phyloP scores from a whole-genome alignment of 179 eudicot genomes.

The Beta corolliflora region DNA sequence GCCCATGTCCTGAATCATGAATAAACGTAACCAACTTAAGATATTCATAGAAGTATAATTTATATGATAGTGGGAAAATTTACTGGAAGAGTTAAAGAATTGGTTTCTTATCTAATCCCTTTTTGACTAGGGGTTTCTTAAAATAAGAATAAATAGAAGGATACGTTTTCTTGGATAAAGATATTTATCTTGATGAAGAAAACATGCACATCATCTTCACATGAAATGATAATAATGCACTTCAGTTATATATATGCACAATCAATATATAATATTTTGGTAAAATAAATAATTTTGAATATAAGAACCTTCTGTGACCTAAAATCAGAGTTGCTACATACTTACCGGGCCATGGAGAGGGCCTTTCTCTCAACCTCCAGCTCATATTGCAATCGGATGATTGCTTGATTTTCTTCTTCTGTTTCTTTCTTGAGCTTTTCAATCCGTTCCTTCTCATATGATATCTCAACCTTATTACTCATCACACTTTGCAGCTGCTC shows the following conservation, averaged over 20 bases:
- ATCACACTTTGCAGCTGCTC: constrained; percentile 79
- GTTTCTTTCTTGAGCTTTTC: constrained; percentile 76
- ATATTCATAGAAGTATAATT: not conserved
- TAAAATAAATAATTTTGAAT: too few relatives aligned
- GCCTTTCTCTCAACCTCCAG: constrained; percentile 97
- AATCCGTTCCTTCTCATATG: constrained; percentile 82
- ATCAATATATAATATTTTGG: too few relatives aligned
- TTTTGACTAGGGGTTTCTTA: too few relatives aligned
- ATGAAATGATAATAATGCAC: too few relatives aligned
- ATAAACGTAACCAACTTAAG: constrained; percentile 12
- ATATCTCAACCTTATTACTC: constrained; percentile 75
- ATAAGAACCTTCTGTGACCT: too few relatives aligned
- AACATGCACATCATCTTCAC: too few relatives aligned
- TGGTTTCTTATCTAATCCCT: not conserved
- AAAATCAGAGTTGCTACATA: constrained; percentile 1
- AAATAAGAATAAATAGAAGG: too few relatives aligned
- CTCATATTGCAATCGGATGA: constrained; percentile 75
- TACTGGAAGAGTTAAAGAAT: not conserved
- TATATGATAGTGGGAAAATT: not conserved
- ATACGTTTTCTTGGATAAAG: too few relatives aligned
- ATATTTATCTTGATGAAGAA: too few relatives aligned
- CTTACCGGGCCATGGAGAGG: constrained; percentile 94
- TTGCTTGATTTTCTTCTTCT: constrained; percentile 72
- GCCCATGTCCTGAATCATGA: constrained; percentile 77
- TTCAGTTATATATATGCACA: too few relatives aligned